Base-by-base conservation (phyloP, 495 filamentous ascomycete genomes). In the Viridothelium virens region DNA sequence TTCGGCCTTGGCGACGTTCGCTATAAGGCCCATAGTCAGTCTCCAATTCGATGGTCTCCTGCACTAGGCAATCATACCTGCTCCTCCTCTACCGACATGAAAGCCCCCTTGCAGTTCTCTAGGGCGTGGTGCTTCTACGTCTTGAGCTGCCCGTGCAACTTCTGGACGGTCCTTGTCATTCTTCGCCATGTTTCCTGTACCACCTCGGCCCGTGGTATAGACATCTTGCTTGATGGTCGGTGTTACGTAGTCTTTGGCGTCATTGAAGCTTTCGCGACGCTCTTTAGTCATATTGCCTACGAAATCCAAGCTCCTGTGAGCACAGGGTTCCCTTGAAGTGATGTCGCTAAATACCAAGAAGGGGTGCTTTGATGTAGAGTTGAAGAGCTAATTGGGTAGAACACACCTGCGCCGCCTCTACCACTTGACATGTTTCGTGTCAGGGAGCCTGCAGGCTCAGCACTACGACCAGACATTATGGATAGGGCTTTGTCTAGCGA, bases 151-250 rank as follows among this genome's bases (percentile, higher is more conserved):
- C 63, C 92, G 85, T 48, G 92, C 90, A 69, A 91, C 77, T 69
- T 87, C 84, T 14, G 77, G 72, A 69, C 73, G 66, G n/a, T 48
- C 47, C n/a, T 71, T 66, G 53, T 77, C 73, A 66, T 76, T 77
- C n/a, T 68, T 66, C 5, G 71, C 74, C 67, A 79, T 77, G 68
- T 79, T 79, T 64, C 77, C 77, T 36, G 71, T 67, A 56, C 86
- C 86, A 33, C 86, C 86, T 67, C 86, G 85, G 41, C 87, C 92
- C 25, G 92, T 97, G 4, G 92, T 96, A 72, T 91, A 92, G 66
- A 91, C 78, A 16, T 89, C 79, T 31, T 82, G 82, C 78, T 96
- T 96, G 73, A 97, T 85, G 53, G 85, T 89, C 0, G 92, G 92
- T 2, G 92, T 96, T 69, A 86, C 78, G 64, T 96, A 82, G 70